phyloP scores from a whole-genome alignment of 2,329 filamentous ascomycete genomes.

The Aspergillus transmontanensis region DNA sequence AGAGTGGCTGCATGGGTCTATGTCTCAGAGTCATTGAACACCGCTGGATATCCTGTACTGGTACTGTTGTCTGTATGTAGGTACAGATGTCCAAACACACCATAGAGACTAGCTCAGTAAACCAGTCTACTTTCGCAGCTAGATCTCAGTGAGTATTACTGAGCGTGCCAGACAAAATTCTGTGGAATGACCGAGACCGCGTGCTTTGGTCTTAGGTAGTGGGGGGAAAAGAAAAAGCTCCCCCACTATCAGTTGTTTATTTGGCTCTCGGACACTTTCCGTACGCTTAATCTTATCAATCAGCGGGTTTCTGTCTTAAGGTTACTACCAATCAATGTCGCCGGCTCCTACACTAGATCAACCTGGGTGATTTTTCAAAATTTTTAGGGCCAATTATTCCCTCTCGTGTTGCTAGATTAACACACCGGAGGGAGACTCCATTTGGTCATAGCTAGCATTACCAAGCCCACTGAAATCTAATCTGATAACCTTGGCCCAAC shows the following conservation, averaged over 20 bases:
- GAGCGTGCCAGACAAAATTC: background rate
- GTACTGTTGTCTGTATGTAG: background rate
- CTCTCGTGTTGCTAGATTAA: background rate
- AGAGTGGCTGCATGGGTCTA: background rate
- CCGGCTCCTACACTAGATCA: background rate
- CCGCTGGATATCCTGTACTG: background rate
- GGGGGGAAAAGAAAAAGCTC: background rate
- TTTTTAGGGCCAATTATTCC: background rate
- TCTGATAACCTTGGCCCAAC: background rate
- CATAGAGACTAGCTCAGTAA: background rate
- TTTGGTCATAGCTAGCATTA: background rate
- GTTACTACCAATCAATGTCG: background rate
- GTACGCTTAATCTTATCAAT: conserved; percentile 8
- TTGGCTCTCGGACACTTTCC: conserved; percentile 5
- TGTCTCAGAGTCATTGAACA: background rate
- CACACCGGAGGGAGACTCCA: background rate
- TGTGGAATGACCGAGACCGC: background rate
- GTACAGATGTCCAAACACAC: background rate
- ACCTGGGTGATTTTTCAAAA: background rate
- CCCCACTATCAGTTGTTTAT: background rate
- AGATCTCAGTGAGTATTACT: background rate
- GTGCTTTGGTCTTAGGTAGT: background rate
- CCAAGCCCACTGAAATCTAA: background rate
- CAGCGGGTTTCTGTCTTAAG: background rate
- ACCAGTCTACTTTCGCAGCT: too few species aligned